Percentiles rank a stretch among this genome's conserved stretches.
Conservation (phyloP, 2,329 filamentous ascomycete species). For the Trichothecium roseum region DNA sequence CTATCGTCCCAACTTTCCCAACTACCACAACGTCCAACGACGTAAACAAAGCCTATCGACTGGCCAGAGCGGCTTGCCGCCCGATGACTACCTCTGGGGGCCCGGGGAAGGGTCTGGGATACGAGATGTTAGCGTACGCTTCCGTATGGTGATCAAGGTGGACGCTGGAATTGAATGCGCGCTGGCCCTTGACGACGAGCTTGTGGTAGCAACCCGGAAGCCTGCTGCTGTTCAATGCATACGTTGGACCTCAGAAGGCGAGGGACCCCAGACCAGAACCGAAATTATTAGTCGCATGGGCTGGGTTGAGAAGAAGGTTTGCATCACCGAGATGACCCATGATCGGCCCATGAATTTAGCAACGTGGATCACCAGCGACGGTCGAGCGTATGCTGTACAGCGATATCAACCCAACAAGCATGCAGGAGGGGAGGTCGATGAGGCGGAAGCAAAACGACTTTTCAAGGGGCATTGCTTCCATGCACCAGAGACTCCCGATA, state of each 20-base stretch:
- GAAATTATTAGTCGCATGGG: slow-evolving; percentile 80
- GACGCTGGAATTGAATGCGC: slow-evolving; percentile 88
- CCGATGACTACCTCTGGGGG: slow-evolving; percentile 58
- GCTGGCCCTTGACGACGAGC: slow-evolving; percentile 81
- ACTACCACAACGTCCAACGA: slow-evolving; percentile 52
- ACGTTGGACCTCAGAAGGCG: slow-evolving; percentile 78
- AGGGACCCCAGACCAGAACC: slow-evolving; percentile 77
- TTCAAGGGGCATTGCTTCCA: slow-evolving; percentile 94
- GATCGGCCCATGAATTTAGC: slow-evolving; percentile 94
- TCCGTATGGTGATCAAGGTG: slow-evolving; percentile 96
- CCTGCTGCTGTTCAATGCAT: slow-evolving; percentile 96
- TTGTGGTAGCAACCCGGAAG: slow-evolving; percentile 83
- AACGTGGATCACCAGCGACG: slow-evolving; percentile 85
- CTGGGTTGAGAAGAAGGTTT: slow-evolving; percentile 71
- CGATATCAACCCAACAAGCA: slow-evolving; percentile 40
- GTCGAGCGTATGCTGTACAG: slow-evolving; percentile 84
- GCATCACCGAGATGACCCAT: slow-evolving; percentile 76
- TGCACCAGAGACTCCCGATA: slow-evolving; percentile 46
- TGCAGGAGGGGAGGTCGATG: slow-evolving; percentile 27
- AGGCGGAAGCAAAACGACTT: slow-evolving; percentile 50
- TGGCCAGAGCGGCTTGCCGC: slow-evolving; percentile 40
- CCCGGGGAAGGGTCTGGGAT: slow-evolving; percentile 76
- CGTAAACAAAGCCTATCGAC: slow-evolving; percentile 51
- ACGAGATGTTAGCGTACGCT: slow-evolving; percentile 78
- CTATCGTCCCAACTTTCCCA: slow-evolving; percentile 73